A percentile compares a stretch with the other conserved stretches of the same genome.
These are phyloP conservation scores for Kwoniella botswanensis DNA, from an alignment of 768 basidiomycete species.

Conservation along the genomic window DNA sequence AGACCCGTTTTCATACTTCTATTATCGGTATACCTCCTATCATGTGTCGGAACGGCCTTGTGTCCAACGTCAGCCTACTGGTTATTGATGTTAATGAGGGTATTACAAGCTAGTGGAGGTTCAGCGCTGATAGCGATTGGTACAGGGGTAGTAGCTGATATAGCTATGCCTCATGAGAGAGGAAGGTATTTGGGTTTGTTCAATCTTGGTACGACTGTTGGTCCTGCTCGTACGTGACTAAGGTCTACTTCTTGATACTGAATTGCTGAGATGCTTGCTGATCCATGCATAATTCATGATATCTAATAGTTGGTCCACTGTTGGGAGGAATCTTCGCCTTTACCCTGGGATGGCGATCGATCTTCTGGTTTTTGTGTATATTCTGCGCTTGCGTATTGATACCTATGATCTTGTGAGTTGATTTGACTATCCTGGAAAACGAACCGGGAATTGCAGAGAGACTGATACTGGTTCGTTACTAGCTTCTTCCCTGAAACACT, in stretches of 20 bases:
- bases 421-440: not conserved
- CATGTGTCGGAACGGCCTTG: conserved; percentile 70
- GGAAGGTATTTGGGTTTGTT: conserved; percentile 76
- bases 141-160: conserved; percentile 80
- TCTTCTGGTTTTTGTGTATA: conserved; percentile 56
- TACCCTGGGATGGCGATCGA: conserved; percentile 67
- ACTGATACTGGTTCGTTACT: not conserved
- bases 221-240: conserved; percentile 32
- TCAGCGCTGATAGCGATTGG: conserved; percentile 46
- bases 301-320: conserved; percentile 24
- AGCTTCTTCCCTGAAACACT: conserved; percentile 63
- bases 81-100: conserved; percentile 78
- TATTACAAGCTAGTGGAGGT: conserved; percentile 64
- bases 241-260: too few relatives aligned
- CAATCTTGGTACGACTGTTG: conserved; percentile 49
- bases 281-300: not conserved
- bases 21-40: conserved; percentile 67
- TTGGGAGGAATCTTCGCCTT: conserved; percentile 60
- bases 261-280: not conserved
- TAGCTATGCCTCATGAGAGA: conserved; percentile 72
- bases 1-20: conserved; percentile 62
- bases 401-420: conserved; percentile 59
- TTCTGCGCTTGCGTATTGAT: conserved; percentile 38
- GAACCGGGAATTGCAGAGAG: not conserved
- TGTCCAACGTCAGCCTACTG: conserved; percentile 71